Evolutionary conservation across 2,329 filamentous ascomycete genomes (phyloP), one percentile per base, ranked within the genome.

Genomic region (Cladorrhinum sp.): DNA sequence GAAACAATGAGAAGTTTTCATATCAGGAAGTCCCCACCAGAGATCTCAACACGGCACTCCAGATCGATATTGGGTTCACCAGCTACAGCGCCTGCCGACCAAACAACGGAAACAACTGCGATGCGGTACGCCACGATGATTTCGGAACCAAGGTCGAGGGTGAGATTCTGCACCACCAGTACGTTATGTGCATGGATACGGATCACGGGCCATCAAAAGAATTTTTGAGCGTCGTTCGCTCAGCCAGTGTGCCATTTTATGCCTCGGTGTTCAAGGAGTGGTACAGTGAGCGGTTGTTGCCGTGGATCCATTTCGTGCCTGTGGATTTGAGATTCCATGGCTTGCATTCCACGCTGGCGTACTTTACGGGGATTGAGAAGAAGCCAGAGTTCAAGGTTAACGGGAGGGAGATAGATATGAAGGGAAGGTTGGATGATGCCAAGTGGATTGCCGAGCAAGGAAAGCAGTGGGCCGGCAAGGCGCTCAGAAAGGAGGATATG

Each of bases 221-320:
- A 18, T 82, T 91, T 65, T 73, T 91, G 9, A 81, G 83, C 0
- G 86, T 88, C 61, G 72, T 95, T 4, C 82, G 83, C 52, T 91
- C 88, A 16, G 77, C 78, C 64, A 87, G 82, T 53, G 79, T 92
- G 4, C 89, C 90, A 0, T 85, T 95, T 70, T 81, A 91, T 65
- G 84, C 85, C 1, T 86, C 86, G 0, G 78, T 94, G 6, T 94
- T 93, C 73, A 82, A 86, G 23, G 86, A 91, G 70, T 96, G 91
- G 91, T 91, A 88, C 73, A 88, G 90, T 61, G 86, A 87, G 55
- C 84, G 91, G 5, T 74, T 95, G 16, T 82, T 81, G 61, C 84
- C 91, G 0, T 96, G 91, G 91, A 77, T 87, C 50, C 91, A 96
- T 71, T 95, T 92, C 68, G 87, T 94, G 1, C 91, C 91, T 8